Evolutionary conservation across 208 protist genomes (phyloP), one percentile per base, ranked within the genome.

Genomic region (Trypanosoma mega): DNA sequence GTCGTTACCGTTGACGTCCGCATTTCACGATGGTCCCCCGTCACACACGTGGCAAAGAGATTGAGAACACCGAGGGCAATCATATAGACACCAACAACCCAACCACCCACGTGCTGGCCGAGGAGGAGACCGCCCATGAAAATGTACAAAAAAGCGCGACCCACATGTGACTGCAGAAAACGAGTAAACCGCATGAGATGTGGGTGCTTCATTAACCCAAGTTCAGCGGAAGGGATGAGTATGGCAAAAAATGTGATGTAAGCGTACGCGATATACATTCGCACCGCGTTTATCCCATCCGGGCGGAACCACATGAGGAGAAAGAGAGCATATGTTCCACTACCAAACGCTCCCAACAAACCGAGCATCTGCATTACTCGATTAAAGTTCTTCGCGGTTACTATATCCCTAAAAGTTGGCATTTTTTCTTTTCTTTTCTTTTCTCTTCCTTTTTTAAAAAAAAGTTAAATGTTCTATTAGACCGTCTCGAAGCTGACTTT

Each of bases 81-180:
- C 26, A 85, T 66, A 46, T 76, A 86, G 4, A 78, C 70, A 8
- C 82, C 85, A 0, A 90, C 67, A 1, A 90, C 34, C 76, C 76
- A 89, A 1, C 80, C 80, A 5, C 71, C 80, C 2, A 82, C 30
- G 12, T 72, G 65, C 14, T 63, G 47, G 7, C 76, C 82, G 4
- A 89, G 65, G 0, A 93, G 59, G 9, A 88, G 52, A 23, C 81
- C 76, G 9, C 85, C 85, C 71, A 90, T 90, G 30, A 93, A 87
- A 47, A 93, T 66, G 66, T 82, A 87, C 20, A 87, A 26, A 62
- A 93, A 82, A 21, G 68, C 82, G 5, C 79, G 78, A 0, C 85
- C 85, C 14, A 87, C 56, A 12, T 72, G 64, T 0, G 74, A 78
- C 2, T 74, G 39, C 7, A 93, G 9, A 47, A 93, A 90, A 4